A percentile compares a stretch with the other conserved stretches of the same genome.
Conservation (phyloP, 768 basidiomycete species). For the Suillus brevipes region DNA sequence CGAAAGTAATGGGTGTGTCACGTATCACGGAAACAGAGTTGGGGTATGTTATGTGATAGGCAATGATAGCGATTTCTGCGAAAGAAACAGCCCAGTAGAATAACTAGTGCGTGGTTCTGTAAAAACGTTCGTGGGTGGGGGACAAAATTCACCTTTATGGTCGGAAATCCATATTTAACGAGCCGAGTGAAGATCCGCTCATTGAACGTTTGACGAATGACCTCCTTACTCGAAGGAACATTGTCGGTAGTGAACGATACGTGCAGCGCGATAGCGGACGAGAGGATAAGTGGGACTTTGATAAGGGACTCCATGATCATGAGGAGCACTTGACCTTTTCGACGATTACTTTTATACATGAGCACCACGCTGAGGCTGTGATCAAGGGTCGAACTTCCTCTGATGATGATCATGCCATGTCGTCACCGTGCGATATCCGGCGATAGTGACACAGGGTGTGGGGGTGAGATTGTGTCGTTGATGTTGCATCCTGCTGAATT, state of each 20-base stretch:
- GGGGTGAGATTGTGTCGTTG: not conserved
- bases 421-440: not conserved
- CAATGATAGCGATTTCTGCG: constrained; percentile 2
- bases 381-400: not conserved
- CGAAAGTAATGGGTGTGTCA: not conserved
- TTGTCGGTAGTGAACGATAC: constrained; percentile 45
- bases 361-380: not conserved
- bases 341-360: not conserved
- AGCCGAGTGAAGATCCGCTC: constrained; percentile 2
- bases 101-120: not conserved
- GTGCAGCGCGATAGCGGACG: constrained; percentile 43
- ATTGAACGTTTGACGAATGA: constrained; percentile 17
- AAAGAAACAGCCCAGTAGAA: constrained; percentile 5
- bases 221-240: constrained; percentile 38
- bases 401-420: not conserved
- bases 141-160: not conserved
- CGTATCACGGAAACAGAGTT: not conserved
- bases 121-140: not conserved
- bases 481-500: not conserved
- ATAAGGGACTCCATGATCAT: constrained; percentile 29
- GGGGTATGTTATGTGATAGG: not conserved
- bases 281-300: constrained; percentile 43
- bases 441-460: not conserved
- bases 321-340: not conserved
- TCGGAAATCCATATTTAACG: not conserved